Base-by-base conservation (phyloP, 805 yeast genomes). In the Metschnikowia rubicola region DNA sequence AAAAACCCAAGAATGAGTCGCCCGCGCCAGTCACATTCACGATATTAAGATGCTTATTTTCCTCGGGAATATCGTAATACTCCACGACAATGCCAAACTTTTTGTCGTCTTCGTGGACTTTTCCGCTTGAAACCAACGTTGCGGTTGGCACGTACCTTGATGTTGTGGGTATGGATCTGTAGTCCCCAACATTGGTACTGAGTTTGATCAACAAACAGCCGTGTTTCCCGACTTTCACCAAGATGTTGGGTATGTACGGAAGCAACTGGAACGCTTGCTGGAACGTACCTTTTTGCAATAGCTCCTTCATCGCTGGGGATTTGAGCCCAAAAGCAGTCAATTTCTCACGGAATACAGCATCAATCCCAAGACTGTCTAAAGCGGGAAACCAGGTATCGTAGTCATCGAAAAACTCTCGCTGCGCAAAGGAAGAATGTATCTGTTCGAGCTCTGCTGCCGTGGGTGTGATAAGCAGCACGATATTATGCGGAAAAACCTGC, bases 1-100 rank as follows among this genome's bases (percentile, higher is more conserved):
- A 52, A 28, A 75, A 79, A 0, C 96, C 96, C 29, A 81, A 75
- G 37, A 89, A 71, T 0, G 94, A 75, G 63, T 89, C 96, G 10
- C 96, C 97, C 0, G 96, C 96, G 2, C 96, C 97, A 9, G 92
- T 88, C 30, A 86, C 96, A 54, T 83, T 87, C 29, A 65, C 66
- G 10, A 85, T 73, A 0, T 63, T 59, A 3, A 69, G 60, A 19
- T 57, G 43, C 19, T 54, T 46, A 36, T 64, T 66, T 48, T 64
- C 66, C 26, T 39, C 13, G 0, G 77, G 71, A 3, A 76, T 65
- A 0, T 78, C 75, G 61, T 75, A 84, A 60, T 86, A 84, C 56
- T 86, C 87, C 17, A 88, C 68, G 8, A 81, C 68, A 4, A 85
- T 72, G 4, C 89, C 89, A 42, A 75, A 48, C 12, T 55, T 58